Conservation (phyloP, 1,139 yeast genomes). For the Debaryomyces subglobosus region DNA sequence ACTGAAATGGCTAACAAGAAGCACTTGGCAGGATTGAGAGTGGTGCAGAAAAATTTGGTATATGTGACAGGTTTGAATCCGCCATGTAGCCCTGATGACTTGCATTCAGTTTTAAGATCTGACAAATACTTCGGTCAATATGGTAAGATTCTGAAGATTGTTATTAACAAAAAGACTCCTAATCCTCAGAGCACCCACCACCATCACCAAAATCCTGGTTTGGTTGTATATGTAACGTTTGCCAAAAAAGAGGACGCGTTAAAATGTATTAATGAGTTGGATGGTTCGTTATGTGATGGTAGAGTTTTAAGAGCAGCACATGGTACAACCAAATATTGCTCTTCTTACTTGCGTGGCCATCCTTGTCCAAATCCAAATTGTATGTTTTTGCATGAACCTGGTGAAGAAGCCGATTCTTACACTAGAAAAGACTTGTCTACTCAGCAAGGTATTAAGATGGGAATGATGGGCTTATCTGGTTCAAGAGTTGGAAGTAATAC, state of each 20-base stretch:
- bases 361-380: slow-evolving; percentile 98
- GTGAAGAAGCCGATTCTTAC: slow-evolving; percentile 97
- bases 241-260: slow-evolving; percentile 93
- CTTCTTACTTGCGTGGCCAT: slow-evolving; percentile 91
- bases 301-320: slow-evolving; percentile 88
- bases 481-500: slow-evolving; percentile 15
- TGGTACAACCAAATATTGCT: slow-evolving; percentile 98
- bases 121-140: slow-evolving; percentile 97
- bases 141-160: slow-evolving; percentile 93
- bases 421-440: slow-evolving; percentile 91
- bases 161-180: slow-evolving; percentile 80
- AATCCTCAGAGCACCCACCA: slow-evolving; percentile 33
- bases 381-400: slow-evolving; percentile 99
- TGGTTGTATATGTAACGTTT: slow-evolving; percentile 95
- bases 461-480: slow-evolving; percentile 41
- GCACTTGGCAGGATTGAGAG: slow-evolving; percentile 95
- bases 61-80: slow-evolving; percentile 97
- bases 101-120: slow-evolving; percentile 80
- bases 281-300: slow-evolving; percentile 93
- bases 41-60: slow-evolving; percentile 94
- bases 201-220: slow-evolving; percentile 67
- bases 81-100: slow-evolving; percentile 84
- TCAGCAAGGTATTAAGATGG: slow-evolving; percentile 70
- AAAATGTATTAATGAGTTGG: slow-evolving; percentile 88
- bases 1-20: slow-evolving; percentile 86